Evolutionary conservation across 2,329 filamentous ascomycete species (phyloP), one percentile per base, ranked within the genome.

Genomic region (Trichophyton simii): DNA sequence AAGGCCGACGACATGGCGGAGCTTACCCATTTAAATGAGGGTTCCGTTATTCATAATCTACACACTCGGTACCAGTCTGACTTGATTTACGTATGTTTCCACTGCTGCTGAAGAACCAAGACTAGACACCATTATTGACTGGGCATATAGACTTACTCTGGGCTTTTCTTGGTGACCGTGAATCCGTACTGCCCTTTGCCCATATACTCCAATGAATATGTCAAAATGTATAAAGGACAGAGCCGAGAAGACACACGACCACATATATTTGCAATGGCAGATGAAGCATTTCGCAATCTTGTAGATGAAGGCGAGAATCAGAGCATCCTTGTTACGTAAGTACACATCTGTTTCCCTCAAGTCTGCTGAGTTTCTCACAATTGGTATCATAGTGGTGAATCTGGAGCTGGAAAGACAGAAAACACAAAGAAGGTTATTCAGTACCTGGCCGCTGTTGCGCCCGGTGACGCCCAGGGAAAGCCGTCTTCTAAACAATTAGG

Each of bases 341-440:
- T 77, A 36, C 36, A 31, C 44, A 3, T 28, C 46, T 3, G 15
- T 55, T 31, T 11, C 31, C 20, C 20, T 34, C 20, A 8, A 55
- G 13, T 25, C 36, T 25, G 11, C 20, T 42, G 11, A 44, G 54
- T 66, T 48, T 67, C 65, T 58, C 48, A 59, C 57, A 48, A 50
- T 42, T 61, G 4, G 7, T 25, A 20, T 34, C 36, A 57, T 60
- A 82, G 80, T 2, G 94, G 94, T 75, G 94, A 99, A 77, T 99
- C 94, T 18, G 94, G 94, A 71, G 94, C 94, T 38, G 94, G 94
- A 68, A 99, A 99, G 77, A 99, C 94, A 0, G 94, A 99, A 73
- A 99, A 99, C 72, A 99, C 94, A 15, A 99, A 99, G 72, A 99
- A 99, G 73, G 94, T 99, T 67, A 99, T 99, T 61, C 95, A 99